Conservation (phyloP, 345 rosid genomes). For the Salix dunnii region DNA sequence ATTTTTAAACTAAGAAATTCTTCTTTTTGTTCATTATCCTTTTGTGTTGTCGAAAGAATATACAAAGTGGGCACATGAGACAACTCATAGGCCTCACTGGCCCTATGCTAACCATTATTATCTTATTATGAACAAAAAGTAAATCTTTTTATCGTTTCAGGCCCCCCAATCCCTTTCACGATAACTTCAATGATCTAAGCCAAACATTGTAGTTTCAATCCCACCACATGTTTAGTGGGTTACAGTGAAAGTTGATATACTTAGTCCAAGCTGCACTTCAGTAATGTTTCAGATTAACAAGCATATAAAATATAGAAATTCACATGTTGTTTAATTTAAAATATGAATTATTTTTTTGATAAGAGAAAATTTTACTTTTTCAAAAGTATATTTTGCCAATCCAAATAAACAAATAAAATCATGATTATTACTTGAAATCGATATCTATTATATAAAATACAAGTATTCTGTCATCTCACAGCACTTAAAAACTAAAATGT, state of each 20-base stretch:
- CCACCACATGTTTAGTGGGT: not conserved
- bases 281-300: too few species aligned
- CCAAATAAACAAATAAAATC: too few species aligned
- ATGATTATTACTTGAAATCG: too few species aligned
- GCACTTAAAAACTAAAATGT: too few species aligned
- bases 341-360: too few species aligned
- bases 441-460: too few species aligned
- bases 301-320: too few species aligned
- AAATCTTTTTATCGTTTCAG: not conserved
- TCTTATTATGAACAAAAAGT: conserved; percentile 15
- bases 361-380: too few species aligned
- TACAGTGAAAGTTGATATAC: not conserved
- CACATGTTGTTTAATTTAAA: too few species aligned
- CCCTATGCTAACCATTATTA: conserved; percentile 6
- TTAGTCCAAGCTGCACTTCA: not conserved
- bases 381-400: too few species aligned
- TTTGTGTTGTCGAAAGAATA: conserved; percentile 1
- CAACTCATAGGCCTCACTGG: not conserved
- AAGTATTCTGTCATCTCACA: too few species aligned
- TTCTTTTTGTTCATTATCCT: not conserved
- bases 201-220: not conserved
- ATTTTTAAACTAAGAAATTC: not conserved
- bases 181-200: conserved; percentile 4
- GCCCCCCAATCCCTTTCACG: not conserved
- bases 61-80: conserved; percentile 4